Percentiles rank a stretch among this genome's conserved stretches.
Evolutionary conservation across 768 basidiomycete species (phyloP).

Genomic region (Lepiota brunneoincarnata): DNA sequence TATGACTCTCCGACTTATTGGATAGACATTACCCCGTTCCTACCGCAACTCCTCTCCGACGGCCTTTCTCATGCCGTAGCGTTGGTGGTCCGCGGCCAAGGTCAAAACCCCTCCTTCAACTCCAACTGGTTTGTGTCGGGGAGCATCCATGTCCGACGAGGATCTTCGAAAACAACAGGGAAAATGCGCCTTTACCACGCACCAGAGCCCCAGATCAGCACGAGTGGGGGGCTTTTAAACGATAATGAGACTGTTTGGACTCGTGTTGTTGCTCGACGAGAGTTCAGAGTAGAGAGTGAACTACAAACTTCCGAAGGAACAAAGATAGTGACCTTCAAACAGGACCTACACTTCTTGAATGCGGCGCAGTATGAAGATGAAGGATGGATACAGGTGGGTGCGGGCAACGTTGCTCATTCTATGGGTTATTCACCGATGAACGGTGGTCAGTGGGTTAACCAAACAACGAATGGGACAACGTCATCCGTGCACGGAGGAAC

Average conservation of each 20-base stretch:
- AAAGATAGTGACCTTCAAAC: constrained; percentile 46
- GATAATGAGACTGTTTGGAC: constrained; percentile 45
- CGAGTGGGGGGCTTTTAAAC: constrained; percentile 34
- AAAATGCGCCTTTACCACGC: constrained; percentile 46
- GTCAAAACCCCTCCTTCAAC: constrained; percentile 50
- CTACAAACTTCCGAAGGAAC: constrained; percentile 45
- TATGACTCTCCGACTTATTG: constrained; percentile 64
- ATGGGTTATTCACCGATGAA: neutral
- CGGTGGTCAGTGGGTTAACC: constrained; percentile 41
- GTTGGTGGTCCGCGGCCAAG: constrained; percentile 55
- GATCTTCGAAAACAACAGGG: constrained; percentile 45
- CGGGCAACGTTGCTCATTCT: neutral
- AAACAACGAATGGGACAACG: constrained; percentile 46
- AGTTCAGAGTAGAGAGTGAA: constrained; percentile 47
- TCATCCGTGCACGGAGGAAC: constrained; percentile 48
- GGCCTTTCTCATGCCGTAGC: constrained; percentile 47
- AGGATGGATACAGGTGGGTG: constrained; percentile 28
- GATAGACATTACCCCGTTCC: constrained; percentile 61
- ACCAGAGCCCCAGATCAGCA: constrained; percentile 35
- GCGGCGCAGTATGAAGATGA: constrained; percentile 47
- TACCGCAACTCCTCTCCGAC: constrained; percentile 42
- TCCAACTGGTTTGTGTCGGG: constrained; percentile 50
- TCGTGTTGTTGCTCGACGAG: constrained; percentile 43
- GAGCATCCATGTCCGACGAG: constrained; percentile 49
- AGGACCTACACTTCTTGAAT: constrained; percentile 47